Evolutionary conservation across 768 basidiomycete genomes (phyloP).

Genomic region (Phlebiopsis flavidoalba): DNA sequence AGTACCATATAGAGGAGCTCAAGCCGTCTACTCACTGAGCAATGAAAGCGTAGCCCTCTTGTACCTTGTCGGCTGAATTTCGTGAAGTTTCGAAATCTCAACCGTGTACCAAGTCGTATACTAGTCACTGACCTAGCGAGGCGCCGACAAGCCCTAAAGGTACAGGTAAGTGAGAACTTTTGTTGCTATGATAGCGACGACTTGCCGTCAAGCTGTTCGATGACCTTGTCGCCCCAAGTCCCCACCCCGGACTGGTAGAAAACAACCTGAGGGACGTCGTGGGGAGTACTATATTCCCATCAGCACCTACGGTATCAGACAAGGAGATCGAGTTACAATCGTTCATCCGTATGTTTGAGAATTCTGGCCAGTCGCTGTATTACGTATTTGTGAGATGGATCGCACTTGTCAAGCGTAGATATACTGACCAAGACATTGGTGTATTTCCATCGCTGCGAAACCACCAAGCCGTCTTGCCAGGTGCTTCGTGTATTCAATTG

Average conservation of each 20-base stretch:
- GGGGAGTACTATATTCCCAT: constrained; percentile 5
- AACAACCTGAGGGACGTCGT: constrained; percentile 26
- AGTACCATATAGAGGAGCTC: background rate
- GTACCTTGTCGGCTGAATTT: constrained; percentile 58
- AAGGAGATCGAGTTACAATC: constrained; percentile 17
- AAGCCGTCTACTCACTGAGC: constrained; percentile 52
- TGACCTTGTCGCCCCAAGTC: constrained; percentile 51
- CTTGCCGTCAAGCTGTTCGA: constrained; percentile 56
- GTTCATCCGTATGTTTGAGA: constrained; percentile 26
- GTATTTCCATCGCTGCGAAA: constrained; percentile 25
- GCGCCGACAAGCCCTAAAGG: constrained; percentile 56
- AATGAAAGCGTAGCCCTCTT: constrained; percentile 78
- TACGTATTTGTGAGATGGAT: background rate
- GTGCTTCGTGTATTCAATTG: constrained; percentile 31
- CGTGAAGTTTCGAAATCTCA: background rate
- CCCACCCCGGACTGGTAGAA: constrained; percentile 39
- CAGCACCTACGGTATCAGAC: background rate
- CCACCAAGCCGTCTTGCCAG: constrained; percentile 56
- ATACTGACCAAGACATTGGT: constrained; percentile 26
- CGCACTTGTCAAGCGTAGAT: background rate
- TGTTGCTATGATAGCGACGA: background rate
- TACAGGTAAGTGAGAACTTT: background rate
- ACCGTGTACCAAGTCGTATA: background rate
- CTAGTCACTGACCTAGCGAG: constrained; percentile 43
- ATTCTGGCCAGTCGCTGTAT: constrained; percentile 26